Conservation (phyloP, 805 yeast genomes). For the Candida bentonensis region DNA sequence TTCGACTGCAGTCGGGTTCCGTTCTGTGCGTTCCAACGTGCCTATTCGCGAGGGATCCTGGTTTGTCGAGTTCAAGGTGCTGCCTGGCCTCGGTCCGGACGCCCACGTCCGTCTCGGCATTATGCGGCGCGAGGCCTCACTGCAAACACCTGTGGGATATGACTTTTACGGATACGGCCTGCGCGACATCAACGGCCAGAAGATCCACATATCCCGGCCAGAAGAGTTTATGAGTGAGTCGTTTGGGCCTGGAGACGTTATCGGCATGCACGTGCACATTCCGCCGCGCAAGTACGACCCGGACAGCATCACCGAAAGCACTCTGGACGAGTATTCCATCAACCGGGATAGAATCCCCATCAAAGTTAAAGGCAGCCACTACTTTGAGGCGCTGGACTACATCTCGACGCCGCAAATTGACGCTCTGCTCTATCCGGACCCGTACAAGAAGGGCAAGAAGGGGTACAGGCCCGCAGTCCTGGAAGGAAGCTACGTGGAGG, state of each 20-base stretch:
- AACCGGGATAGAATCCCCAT: constrained; percentile 80
- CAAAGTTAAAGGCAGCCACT: constrained; percentile 59
- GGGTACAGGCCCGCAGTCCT: constrained; percentile 13
- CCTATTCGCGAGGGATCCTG: constrained; percentile 66
- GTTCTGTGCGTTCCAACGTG: constrained; percentile 60
- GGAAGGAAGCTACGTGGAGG: constrained; percentile 41
- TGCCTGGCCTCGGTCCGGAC: constrained; percentile 23
- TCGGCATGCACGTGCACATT: constrained; percentile 62
- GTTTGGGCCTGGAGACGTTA: constrained; percentile 61
- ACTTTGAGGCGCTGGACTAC: constrained; percentile 78
- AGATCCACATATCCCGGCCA: constrained; percentile 63
- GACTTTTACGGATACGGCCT: constrained; percentile 91
- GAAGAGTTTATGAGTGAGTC: constrained; percentile 38
- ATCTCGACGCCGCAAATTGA: constrained; percentile 56
- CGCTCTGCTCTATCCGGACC: constrained; percentile 37
- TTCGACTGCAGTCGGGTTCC: constrained; percentile 62
- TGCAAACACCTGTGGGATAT: constrained; percentile 92
- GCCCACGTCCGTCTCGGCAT: constrained; percentile 72
- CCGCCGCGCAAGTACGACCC: constrained; percentile 28
- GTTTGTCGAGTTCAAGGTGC: constrained; percentile 63
- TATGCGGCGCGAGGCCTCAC: constrained; percentile 69
- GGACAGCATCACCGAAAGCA: constrained; percentile 1
- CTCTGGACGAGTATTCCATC: constrained; percentile 14
- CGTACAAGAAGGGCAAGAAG: constrained; percentile 4
- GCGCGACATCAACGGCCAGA: constrained; percentile 64